Evolutionary conservation across 371 early-diverging fungal genomes (phyloP).

Genomic region (Mucor sp.): DNA sequence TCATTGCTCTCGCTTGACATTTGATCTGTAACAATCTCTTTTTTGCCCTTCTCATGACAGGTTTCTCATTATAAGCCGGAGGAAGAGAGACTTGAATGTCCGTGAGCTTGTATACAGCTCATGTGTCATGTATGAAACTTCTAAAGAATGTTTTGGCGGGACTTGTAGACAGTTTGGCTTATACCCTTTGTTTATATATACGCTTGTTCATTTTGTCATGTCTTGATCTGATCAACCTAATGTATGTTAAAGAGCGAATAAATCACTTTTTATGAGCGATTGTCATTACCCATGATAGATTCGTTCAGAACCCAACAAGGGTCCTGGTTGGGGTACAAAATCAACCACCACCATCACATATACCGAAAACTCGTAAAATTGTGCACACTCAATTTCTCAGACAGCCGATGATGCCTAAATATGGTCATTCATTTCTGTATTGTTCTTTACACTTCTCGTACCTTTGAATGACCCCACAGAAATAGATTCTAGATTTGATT

Average conservation of each 20-base stretch:
- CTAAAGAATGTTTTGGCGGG: not conserved
- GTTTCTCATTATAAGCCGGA: too few species aligned
- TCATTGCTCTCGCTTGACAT: too few species aligned
- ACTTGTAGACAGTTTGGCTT: not conserved
- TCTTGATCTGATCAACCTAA: not conserved
- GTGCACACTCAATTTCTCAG: not conserved
- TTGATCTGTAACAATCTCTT: too few species aligned
- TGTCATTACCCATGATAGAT: not conserved
- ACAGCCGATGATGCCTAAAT: not conserved
- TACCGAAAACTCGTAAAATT: not conserved
- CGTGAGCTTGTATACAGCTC: too few species aligned
- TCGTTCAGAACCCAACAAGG: not conserved
- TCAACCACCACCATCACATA: not conserved
- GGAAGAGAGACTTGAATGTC: too few species aligned
- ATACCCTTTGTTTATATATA: not conserved
- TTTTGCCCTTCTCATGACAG: too few species aligned
- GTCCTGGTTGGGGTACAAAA: not conserved
- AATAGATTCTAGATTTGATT: not conserved
- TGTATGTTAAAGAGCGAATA: not conserved
- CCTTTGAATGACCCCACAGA: not conserved
- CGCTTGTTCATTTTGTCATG: not conserved
- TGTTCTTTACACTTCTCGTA: not conserved
- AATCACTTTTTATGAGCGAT: not conserved
- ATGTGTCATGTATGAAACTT: not conserved
- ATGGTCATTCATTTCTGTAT: not conserved